A percentile compares a stretch with the other conserved stretches of the same genome.
These are phyloP conservation scores for Oryza rufipogon DNA, from an alignment of 176 grass and related monocot genomes.

Conservation along the genomic window DNA sequence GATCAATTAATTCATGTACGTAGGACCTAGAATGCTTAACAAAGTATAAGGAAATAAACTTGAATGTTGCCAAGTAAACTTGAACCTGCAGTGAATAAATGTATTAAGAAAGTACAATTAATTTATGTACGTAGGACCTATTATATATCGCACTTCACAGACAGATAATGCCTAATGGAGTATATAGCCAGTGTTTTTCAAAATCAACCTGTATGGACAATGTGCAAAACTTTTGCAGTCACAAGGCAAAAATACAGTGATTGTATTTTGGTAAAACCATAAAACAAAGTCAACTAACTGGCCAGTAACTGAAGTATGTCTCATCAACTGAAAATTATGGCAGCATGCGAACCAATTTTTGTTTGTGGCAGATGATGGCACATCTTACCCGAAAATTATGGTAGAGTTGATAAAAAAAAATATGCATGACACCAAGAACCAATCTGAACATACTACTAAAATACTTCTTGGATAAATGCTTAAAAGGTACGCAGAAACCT, in stretches of 20 bases:
- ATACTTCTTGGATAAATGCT: conserved; percentile 1
- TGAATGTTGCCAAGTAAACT: not conserved
- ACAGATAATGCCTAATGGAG: not conserved
- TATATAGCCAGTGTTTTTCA: not conserved
- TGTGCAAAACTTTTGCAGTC: not conserved
- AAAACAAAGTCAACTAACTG: not conserved
- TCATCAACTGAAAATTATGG: not conserved
- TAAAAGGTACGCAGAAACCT: not conserved
- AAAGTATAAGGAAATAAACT: conserved; percentile 28
- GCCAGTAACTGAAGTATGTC: not conserved
- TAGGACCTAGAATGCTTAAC: conserved; percentile 30
- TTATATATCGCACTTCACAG: not conserved
- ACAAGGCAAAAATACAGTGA: conserved; percentile 4
- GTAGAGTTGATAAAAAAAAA: not conserved
- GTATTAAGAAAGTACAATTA: no score
- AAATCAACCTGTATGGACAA: not conserved
- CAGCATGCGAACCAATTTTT: conserved; percentile 3
- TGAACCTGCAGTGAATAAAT: no score
- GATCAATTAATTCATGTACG: not conserved
- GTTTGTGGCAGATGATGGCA: not conserved
- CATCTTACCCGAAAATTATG: not conserved
- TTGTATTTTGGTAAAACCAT: not conserved
- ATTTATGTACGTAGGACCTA: not conserved
- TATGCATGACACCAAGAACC: not conserved
- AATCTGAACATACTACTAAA: conserved; percentile 5